These are phyloP conservation scores for Metschnikowia aberdeeniae DNA, from an alignment of 805 yeast species.

Conservation along the genomic window DNA sequence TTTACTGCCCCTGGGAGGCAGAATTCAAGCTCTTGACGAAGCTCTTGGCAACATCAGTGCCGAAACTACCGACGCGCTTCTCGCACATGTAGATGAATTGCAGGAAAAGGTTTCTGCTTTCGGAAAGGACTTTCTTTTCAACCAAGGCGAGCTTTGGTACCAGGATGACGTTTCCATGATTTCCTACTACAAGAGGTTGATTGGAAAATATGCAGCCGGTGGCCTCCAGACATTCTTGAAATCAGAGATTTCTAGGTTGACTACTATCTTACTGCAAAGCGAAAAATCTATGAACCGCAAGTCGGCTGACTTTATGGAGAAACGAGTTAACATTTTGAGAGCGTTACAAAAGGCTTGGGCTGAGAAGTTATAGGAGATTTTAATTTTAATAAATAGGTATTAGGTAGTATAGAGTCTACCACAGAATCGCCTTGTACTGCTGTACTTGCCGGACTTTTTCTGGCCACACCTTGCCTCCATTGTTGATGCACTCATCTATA, in stretches of 20 bases:
- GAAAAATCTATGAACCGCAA: slow-evolving; percentile 31
- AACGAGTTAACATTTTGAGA: slow-evolving; percentile 48
- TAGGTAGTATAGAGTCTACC: slow-evolving; percentile 34
- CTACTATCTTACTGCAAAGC: slow-evolving; percentile 35
- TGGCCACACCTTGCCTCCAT: slow-evolving; percentile 69
- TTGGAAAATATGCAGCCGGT: slow-evolving; percentile 43
- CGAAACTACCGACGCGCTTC: slow-evolving; percentile 5
- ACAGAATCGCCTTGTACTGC: slow-evolving; percentile 49
- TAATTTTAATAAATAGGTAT: background rate
- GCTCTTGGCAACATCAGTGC: slow-evolving; percentile 1
- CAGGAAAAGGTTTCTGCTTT: slow-evolving; percentile 9
- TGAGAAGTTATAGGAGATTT: background rate
- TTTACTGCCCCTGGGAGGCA: slow-evolving; percentile 31
- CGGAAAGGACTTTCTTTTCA: slow-evolving; percentile 13
- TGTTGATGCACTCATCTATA: slow-evolving; percentile 68
- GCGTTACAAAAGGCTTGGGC: slow-evolving; percentile 5
- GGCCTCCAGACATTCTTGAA: slow-evolving; percentile 36
- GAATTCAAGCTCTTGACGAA: slow-evolving; percentile 21
- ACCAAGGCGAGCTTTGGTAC: slow-evolving; percentile 11
- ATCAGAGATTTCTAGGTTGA: slow-evolving; percentile 33
- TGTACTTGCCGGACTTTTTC: slow-evolving; percentile 59
- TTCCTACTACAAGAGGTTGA: slow-evolving; percentile 47
- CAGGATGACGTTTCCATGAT: slow-evolving; percentile 21
- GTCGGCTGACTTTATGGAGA: slow-evolving; percentile 49
- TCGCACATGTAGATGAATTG: slow-evolving; percentile 9